Percentiles rank a stretch among this genome's conserved stretches.
Evolutionary conservation across 495 filamentous ascomycete species (phyloP).

Genomic region (Bacidia gigantensis): DNA sequence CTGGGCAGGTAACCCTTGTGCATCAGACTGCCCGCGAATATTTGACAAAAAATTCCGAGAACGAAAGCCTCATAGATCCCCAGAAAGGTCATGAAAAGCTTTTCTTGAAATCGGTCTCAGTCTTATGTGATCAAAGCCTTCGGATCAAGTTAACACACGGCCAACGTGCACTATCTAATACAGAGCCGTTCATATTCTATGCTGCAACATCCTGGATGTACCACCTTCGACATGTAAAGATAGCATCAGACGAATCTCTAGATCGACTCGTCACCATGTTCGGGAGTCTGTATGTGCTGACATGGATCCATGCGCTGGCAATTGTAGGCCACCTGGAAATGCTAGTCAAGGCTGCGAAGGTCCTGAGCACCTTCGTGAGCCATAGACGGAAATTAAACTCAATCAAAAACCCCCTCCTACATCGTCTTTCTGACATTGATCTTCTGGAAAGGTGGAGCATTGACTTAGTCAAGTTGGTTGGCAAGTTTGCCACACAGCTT

Average conservation of each 20-base stretch:
- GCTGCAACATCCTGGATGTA: conserved; percentile 10
- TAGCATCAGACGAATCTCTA: conserved; percentile 1
- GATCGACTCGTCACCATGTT: conserved; percentile 12
- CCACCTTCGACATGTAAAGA: conserved; percentile 11
- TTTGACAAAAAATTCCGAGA: conserved; percentile 9
- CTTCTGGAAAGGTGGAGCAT: conserved; percentile 27
- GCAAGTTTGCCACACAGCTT: conserved; percentile 25
- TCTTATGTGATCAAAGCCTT: conserved; percentile 4
- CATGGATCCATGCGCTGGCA: conserved; percentile 20
- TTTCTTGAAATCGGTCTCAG: conserved; percentile 10
- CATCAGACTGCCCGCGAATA: conserved; percentile 27
- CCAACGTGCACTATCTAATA: not conserved
- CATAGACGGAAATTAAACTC: conserved; percentile 8
- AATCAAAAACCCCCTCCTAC: conserved; percentile 3
- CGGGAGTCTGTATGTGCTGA: conserved; percentile 10
- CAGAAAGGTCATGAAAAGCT: conserved; percentile 6
- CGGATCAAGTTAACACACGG: not conserved
- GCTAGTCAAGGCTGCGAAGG: conserved; percentile 11
- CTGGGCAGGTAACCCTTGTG: conserved; percentile 18
- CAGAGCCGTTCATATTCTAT: conserved; percentile 11
- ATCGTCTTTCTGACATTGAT: conserved; percentile 14
- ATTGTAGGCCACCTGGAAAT: conserved; percentile 5
- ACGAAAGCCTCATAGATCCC: conserved; percentile 2
- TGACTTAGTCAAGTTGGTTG: conserved; percentile 28
- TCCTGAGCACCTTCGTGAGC: conserved; percentile 5